Evolutionary conservation across 1,284 basidiomycete species (phyloP).

Genomic region (Puccinia polysora): DNA sequence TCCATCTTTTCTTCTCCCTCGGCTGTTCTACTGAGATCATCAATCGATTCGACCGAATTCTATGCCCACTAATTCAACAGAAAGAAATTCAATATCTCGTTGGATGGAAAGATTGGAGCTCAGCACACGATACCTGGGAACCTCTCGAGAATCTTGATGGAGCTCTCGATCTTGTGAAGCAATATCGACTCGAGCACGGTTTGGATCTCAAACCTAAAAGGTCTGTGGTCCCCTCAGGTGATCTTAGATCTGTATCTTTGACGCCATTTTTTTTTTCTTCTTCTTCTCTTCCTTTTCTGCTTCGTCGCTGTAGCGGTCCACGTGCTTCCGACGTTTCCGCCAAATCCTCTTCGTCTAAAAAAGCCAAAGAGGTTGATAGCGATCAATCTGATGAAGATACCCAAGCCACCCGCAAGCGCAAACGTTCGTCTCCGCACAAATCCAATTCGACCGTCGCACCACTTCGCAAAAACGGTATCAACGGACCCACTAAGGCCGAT

Average conservation of each 20-base stretch:
- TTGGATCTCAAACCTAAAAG: slow-evolving; percentile 10
- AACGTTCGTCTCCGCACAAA: neutral
- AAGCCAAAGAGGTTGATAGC: neutral
- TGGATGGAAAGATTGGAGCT: slow-evolving; percentile 20
- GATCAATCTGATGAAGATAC: slow-evolving; percentile 3
- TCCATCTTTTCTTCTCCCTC: neutral
- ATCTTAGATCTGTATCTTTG: neutral
- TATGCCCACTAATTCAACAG: neutral
- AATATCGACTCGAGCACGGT: slow-evolving; percentile 1
- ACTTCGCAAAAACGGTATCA: slow-evolving; percentile 21
- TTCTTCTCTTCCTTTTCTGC: neutral
- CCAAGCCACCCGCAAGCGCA: slow-evolving; percentile 14
- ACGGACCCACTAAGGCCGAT: slow-evolving; percentile 9
- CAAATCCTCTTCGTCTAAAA: slow-evolving; percentile 5
- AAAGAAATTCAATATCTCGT: neutral
- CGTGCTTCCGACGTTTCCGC: slow-evolving; percentile 1
- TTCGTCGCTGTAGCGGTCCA: neutral
- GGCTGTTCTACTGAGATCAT: too few species aligned
- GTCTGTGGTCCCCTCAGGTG: neutral
- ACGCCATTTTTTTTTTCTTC: neutral
- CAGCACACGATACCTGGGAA: slow-evolving; percentile 10
- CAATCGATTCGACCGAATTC: neutral
- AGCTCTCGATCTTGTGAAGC: slow-evolving; percentile 19
- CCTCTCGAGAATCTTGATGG: slow-evolving; percentile 8
- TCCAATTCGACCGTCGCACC: slow-evolving; percentile 8